Evolutionary conservation across 2,329 filamentous ascomycete genomes (phyloP), one percentile per base, ranked within the genome.

Genomic region (Aspergillus persii): DNA sequence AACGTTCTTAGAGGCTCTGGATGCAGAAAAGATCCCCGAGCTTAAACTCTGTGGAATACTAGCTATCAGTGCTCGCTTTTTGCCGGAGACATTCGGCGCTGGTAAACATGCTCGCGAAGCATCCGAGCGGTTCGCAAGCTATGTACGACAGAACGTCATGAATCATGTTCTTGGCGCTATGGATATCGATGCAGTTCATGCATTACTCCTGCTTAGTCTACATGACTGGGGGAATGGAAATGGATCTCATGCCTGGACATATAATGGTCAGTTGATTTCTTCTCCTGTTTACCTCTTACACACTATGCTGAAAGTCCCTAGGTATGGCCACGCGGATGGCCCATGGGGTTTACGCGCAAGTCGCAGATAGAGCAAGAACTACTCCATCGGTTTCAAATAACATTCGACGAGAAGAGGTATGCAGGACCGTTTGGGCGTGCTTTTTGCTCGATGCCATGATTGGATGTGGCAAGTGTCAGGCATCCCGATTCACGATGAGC

Each of bases 191-290:
- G 23, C 23, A 2, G 50, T n/a, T 2, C 50, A 53, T 4, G 30
- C 31, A 7, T 27, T 53, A 6, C 36, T 53, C n/a, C 18, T 53
- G 5, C 50, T 53, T 26, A 53, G 12, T n/a, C 27, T 53, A 31
- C 41, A 53, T 31, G 50, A 53, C n/a, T 53, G 50, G 50, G 50
- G 33, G 1, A 26, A 53, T 23, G 30, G 50, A 4, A 44, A 44
- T 36, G 50, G 50, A 12, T 53, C 27, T 53, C 50, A 53, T 33
- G 50, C 50, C 4, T 53, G 50, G 50, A 26, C 27, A 41, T 53
- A 53, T 27, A 41, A 33, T 39, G 50, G 50, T 53, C 5, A 8
- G 50, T 36, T 33, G 31, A 9, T 9, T 9, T 11, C 31, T 3
- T 33, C 31, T 33, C 31, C 0, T 33, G 31, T 33, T 33, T 6